Percentiles rank a stretch among this genome's conserved stretches.
Conservation (phyloP, 1,139 yeast genomes). For the Suhomyces coccinellae region DNA sequence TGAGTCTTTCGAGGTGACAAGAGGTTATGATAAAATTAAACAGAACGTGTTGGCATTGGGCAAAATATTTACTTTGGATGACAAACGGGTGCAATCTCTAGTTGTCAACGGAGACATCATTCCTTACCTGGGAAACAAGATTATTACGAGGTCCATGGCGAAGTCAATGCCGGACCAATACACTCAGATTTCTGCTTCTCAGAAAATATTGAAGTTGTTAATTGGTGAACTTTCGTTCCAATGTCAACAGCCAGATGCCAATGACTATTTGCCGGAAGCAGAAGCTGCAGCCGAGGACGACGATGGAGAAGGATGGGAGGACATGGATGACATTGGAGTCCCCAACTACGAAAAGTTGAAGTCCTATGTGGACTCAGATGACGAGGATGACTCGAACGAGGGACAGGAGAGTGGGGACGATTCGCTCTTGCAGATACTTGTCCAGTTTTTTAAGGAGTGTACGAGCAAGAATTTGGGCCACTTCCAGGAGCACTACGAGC, state of each 20-base stretch:
- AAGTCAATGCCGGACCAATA: slow-evolving; percentile 62
- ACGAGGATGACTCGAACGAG: slow-evolving; percentile 32
- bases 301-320: slow-evolving; percentile 75
- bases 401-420: slow-evolving; percentile 40
- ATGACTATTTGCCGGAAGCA: slow-evolving; percentile 34
- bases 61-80: slow-evolving; percentile 59
- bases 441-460: slow-evolving; percentile 65
- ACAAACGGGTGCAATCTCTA: slow-evolving; percentile 50
- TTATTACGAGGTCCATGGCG: slow-evolving; percentile 84
- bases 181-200: slow-evolving; percentile 66
- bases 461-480: slow-evolving; percentile 53
- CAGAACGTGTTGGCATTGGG: slow-evolving; percentile 73
- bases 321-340: slow-evolving; percentile 64
- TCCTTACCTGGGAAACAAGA: slow-evolving; percentile 60
- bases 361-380: slow-evolving; percentile 52
- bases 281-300: slow-evolving; percentile 40
- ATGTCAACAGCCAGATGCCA: slow-evolving; percentile 45
- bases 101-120: slow-evolving; percentile 77
- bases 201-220: slow-evolving; percentile 71
- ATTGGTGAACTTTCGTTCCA: slow-evolving; percentile 69
- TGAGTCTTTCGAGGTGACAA: slow-evolving; percentile 72
- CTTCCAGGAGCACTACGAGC: slow-evolving; percentile 55
- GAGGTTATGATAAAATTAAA: slow-evolving; percentile 75
- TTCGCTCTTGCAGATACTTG: slow-evolving; percentile 47
- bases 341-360: slow-evolving; percentile 60